Conservation (phyloP, 768 basidiomycete species). For the Trametes maxima region DNA sequence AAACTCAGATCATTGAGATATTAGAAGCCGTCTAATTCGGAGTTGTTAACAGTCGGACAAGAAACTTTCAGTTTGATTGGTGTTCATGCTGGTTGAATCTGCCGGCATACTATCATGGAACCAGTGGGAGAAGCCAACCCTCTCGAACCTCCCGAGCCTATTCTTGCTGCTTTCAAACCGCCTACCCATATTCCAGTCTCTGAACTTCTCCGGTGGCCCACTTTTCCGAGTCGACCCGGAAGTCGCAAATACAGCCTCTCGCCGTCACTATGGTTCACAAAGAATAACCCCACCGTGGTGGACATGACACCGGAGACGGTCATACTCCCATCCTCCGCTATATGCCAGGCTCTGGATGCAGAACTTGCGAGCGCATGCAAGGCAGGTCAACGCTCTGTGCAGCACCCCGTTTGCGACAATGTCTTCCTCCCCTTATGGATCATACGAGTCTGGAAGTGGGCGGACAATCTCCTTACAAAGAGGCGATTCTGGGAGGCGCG, state of each 20-base stretch:
- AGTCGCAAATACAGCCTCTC: neutral
- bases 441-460: neutral
- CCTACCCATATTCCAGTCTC: neutral
- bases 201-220: neutral
- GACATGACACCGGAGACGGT: neutral
- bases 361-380: too few relatives aligned
- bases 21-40: too few relatives aligned
- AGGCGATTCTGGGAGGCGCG: neutral
- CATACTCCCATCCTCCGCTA: neutral
- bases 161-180: neutral
- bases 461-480: neutral
- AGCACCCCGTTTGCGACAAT: neutral
- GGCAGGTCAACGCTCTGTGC: neutral
- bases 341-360: neutral
- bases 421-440: neutral
- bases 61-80: too few relatives aligned
- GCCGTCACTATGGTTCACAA: neutral
- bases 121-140: neutral
- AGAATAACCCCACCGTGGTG: neutral
- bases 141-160: neutral
- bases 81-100: too few relatives aligned
- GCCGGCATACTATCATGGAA: neutral
- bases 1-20: too few relatives aligned
- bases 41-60: too few relatives aligned
- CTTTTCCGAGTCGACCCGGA: neutral